Base-by-base conservation (phyloP, 2,329 filamentous ascomycete genomes). In the Septoria linicola region DNA sequence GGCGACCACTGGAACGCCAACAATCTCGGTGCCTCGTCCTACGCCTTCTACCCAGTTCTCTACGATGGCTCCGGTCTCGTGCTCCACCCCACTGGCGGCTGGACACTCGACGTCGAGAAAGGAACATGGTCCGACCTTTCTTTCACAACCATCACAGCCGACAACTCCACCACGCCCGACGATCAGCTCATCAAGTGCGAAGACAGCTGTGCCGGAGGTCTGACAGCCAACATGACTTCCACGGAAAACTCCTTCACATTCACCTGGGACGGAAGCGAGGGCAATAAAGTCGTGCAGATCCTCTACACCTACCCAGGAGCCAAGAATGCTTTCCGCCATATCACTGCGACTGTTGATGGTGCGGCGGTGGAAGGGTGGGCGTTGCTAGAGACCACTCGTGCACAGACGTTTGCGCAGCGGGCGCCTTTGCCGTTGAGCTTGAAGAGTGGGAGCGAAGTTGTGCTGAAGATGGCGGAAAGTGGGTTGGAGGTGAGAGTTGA, bases 1-100 rank as follows among this genome's bases (percentile, higher is more conserved):
- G 84, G 84, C 16, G 84, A 88, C 67, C 78, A 84, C 17, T 87
- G 84, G 84, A 67, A 80, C 0, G 76, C 73, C 4, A 65, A 66
- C n/a, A 82, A 86, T 55, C 73, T 88, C 0, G 54, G 57, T 25
- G 51, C 59, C 4, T 60, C 53, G 1, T 59, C 58, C 1, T 64
- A 64, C 20, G 54, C 59, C 39, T 64, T 64, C 57, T 59, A 62
- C 44, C 62, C 59, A 2, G 52, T 59, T n/a, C 27, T 58, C 19
- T 61, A 59, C 41, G 53, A 63, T 19, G 51, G 54, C 11, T 30
- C 41, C 8, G 53, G 45, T 1, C 34, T 64, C 3, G 45, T 53
- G 8, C 44, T 64, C 4, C 58, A 63, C 43, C 36, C 54, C 11
- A 62, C 62, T 1, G 57, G 59, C 8, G 62, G 58, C n/a, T 64